These are phyloP conservation scores for Nicotiana attenuata DNA, from an alignment of 257 asterid species.

Conservation along the genomic window DNA sequence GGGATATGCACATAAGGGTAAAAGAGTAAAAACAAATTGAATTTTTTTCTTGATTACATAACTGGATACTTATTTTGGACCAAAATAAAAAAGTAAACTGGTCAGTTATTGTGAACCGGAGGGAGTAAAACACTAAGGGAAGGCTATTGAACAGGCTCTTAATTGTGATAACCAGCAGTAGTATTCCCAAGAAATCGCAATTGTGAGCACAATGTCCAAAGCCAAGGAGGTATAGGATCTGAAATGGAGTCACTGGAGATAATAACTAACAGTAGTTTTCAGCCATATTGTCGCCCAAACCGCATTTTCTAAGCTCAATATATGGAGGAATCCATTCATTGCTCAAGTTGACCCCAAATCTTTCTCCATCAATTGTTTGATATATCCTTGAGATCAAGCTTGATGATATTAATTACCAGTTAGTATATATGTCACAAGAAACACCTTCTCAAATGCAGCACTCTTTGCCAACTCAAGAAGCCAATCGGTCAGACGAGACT, in stretches of 20 bases:
- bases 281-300: conserved; percentile 21
- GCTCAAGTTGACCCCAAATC: conserved; percentile 13
- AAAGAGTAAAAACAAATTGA: no score
- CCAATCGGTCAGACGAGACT: conserved; percentile 16
- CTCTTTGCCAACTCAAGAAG: conserved; percentile 23
- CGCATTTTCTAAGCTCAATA: conserved; percentile 14
- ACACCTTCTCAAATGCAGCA: conserved; percentile 24
- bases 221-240: conserved; percentile 26
- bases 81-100: no score
- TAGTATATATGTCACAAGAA: neutral
- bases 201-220: conserved; percentile 15
- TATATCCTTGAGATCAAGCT: conserved; percentile 10
- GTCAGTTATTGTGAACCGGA: no score
- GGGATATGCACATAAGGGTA: no score
- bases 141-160: no score
- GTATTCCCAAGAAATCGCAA: neutral
- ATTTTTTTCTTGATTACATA: no score
- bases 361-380: conserved; percentile 3
- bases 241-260: conserved; percentile 11
- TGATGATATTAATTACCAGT: neutral
- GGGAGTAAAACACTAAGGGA: no score
- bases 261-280: conserved; percentile 9
- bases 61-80: no score
- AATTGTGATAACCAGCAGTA: no score
- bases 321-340: conserved; percentile 23